A percentile compares a stretch with the other conserved stretches of the same genome.
These are phyloP conservation scores for Chrysanthemum makinoi DNA, from an alignment of 129 eudicot species.

Conservation along the genomic window DNA sequence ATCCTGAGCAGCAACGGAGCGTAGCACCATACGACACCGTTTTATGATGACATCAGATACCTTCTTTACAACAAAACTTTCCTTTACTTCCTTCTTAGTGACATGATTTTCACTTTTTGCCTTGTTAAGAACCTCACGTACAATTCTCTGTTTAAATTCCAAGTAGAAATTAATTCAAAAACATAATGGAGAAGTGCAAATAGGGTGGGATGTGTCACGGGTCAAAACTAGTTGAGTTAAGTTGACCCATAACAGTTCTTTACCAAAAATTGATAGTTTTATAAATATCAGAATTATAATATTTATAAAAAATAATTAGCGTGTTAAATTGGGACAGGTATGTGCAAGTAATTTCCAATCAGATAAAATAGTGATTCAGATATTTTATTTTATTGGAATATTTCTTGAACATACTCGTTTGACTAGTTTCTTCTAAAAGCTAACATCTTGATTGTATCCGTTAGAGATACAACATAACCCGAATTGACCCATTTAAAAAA, in stretches of 20 bases:
- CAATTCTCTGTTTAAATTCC: slow-evolving; percentile 61
- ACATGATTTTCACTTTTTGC: slow-evolving; percentile 41
- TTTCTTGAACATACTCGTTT: neutral
- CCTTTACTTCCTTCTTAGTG: slow-evolving; percentile 65
- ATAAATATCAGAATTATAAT: no score
- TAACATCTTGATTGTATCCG: neutral
- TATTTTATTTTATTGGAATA: neutral
- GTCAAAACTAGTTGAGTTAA: slow-evolving; percentile 2
- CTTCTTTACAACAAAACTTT: slow-evolving; percentile 36
- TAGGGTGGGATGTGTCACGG: neutral
- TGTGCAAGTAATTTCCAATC: no score
- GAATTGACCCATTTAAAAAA: neutral
- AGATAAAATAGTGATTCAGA: neutral
- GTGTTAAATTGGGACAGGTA: neutral
- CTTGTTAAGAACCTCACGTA: slow-evolving; percentile 57
- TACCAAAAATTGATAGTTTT: no score
- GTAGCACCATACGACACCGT: slow-evolving; percentile 84
- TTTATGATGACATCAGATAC: slow-evolving; percentile 61
- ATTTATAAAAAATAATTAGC: neutral
- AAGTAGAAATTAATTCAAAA: slow-evolving; percentile 9
- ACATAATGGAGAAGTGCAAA: neutral
- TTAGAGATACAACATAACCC: neutral
- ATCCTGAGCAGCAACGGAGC: slow-evolving; percentile 65
- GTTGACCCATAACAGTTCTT: no score
- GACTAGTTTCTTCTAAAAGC: neutral